Conservation (phyloP, 768 basidiomycete genomes). For the Tulasnella sp. region DNA sequence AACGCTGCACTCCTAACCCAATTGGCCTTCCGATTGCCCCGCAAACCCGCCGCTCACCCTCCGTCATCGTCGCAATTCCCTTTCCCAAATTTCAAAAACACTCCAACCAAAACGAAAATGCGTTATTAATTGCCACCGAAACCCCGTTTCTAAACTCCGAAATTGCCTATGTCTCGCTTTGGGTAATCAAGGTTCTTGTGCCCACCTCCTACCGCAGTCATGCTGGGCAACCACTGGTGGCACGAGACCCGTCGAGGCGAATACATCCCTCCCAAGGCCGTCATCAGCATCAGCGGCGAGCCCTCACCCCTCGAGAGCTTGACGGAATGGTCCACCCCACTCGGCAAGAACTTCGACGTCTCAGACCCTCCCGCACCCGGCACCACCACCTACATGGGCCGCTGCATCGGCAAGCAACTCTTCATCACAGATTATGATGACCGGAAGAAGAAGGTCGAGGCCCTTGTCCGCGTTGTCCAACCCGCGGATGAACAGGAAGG, state of each 20-base stretch:
- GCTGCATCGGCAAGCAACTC: constrained; percentile 89
- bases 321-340: constrained; percentile 81
- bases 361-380: constrained; percentile 29
- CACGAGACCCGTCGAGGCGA: constrained; percentile 63
- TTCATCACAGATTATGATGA: constrained; percentile 94
- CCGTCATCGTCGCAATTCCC: not conserved
- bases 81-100: not conserved
- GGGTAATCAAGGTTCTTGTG: constrained; percentile 65
- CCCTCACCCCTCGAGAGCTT: constrained; percentile 77
- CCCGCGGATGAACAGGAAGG: constrained; percentile 76
- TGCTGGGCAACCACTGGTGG: constrained; percentile 97
- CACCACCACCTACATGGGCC: constrained; percentile 87
- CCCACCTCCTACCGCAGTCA: constrained; percentile 87
- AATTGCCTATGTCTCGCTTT: not conserved
- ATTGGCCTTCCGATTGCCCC: constrained; percentile 8
- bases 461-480: constrained; percentile 82
- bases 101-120: not conserved
- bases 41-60: constrained; percentile 3
- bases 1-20: constrained; percentile 11
- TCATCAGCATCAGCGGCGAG: constrained; percentile 90
- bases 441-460: constrained; percentile 93
- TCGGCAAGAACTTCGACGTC: constrained; percentile 75
- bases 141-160: not conserved
- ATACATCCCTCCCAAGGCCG: constrained; percentile 71
- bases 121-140: not conserved